Evolutionary conservation across 495 filamentous ascomycete species (phyloP), one percentile per base, ranked within the genome.

Genomic region (Penicillium egyptiacum): DNA sequence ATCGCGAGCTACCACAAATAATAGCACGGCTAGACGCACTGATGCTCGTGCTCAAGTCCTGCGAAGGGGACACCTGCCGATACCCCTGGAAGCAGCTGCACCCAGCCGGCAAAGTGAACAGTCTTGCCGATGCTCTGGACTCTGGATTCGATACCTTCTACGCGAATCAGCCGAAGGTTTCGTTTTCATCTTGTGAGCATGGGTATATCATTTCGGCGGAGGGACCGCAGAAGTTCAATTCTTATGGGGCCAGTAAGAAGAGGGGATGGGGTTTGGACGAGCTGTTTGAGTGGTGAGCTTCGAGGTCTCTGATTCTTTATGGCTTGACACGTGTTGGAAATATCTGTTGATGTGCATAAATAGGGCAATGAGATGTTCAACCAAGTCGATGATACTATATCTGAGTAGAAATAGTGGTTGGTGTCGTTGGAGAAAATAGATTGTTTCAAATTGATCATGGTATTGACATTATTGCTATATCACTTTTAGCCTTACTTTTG

Each of bases 161-260:
- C 54, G 74, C 73, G 14, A 57, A 60, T 0, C 77, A 84, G 62
- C 75, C 71, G 17, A 75, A 73, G 44, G 78, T 88, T 7, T 68
- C 70, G n/a, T 88, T 81, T 49, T 68, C 74, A 7, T 71, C 75
- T 16, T 89, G 86, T 58, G 83, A 83, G 63, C 51, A 71, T 49
- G 86, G 85, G 6, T 87, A 86, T 57, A 75, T 85, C n/a, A 43
- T 80, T 5, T 78, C 79, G 48, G 75, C 77, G 0, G 86, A 88
- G 61, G 85, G 85, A 1, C 82, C 83, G 16, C 81, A 83, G 67
- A 35, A 65, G 22, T 66, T 67, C 26, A 56, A 68, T 60, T 51
- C 61, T 12, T 74, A 67, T 44, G 55, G 55, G 12, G 42, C 50
- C 17, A 55, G 42, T 6, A 35, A 57, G 53, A 63, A 54, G 58